Evolutionary conservation across 108 stramenopile species (phyloP).

Genomic region (Poteriospumella lacustris): DNA sequence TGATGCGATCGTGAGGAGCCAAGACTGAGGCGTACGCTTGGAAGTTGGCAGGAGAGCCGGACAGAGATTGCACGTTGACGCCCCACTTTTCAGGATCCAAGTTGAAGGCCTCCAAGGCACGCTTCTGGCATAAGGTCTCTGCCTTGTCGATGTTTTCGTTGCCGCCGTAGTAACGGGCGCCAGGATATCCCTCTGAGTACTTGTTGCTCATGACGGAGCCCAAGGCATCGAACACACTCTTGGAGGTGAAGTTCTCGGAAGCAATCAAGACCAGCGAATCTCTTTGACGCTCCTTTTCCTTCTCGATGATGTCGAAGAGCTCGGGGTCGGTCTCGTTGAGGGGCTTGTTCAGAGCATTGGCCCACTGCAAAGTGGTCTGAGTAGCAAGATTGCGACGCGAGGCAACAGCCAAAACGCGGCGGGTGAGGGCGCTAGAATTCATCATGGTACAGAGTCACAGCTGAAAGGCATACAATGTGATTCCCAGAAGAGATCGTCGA

Average conservation of each 20-base stretch:
- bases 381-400: no score
- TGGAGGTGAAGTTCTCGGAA: slow-evolving; percentile 84
- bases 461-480: no score
- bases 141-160: slow-evolving; percentile 77
- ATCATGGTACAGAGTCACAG: no score
- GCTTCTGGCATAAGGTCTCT: slow-evolving; percentile 90
- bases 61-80: slow-evolving; percentile 77
- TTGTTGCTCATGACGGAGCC: slow-evolving; percentile 97
- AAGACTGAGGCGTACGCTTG: slow-evolving; percentile 99
- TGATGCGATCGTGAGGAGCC: slow-evolving; percentile 91
- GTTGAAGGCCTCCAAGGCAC: slow-evolving; percentile 88
- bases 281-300: slow-evolving; percentile 84
- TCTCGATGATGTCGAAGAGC: slow-evolving; percentile 78
- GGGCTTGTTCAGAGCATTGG: slow-evolving; percentile 63
- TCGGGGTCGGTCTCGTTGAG: slow-evolving; percentile 85
- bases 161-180: slow-evolving; percentile 88
- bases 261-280: slow-evolving; percentile 83
- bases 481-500: no score
- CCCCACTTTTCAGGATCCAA: slow-evolving; percentile 72
- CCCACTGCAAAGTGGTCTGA: no score
- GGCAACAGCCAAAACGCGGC: no score
- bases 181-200: slow-evolving; percentile 71
- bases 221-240: slow-evolving; percentile 88
- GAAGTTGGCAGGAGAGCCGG: slow-evolving; percentile 98
- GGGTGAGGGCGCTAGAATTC: no score